Evolutionary conservation across 1,284 basidiomycete genomes (phyloP), one percentile per base, ranked within the genome.

Genomic region (Ganoderma lucidum): DNA sequence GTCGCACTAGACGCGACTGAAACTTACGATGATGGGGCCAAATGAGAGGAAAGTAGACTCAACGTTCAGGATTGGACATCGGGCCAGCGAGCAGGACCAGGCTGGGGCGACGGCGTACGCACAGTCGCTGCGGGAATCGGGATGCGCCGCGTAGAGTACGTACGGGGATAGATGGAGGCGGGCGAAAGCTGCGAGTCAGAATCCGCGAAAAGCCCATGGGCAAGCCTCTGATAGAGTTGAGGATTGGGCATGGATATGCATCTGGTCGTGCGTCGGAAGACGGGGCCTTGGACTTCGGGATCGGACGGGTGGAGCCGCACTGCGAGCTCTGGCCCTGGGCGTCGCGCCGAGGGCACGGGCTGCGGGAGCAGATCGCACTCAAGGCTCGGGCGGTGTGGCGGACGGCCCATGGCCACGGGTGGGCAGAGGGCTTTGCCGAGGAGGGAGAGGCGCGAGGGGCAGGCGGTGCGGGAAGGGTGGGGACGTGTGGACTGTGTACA

Each of bases 381-480:
- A 30, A 30, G 39, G n/a, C n/a, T 48, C 19, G n/a, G 44, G 19
- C 30, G 28, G 55, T 30, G 51, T 30, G 51, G 51, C 53, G 14
- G 56, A 39, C 35, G 56, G 56, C 35, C 35, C 35, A 35, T 35
- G 23, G 23, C 23, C 23, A 23, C 23, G 23, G 23, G 17, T 58
- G 56, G 56, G 56, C 56, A 59, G 35, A 59, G 56, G 56, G 56
- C 56, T 37, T n/a, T 37, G 56, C 35, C 56, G 32, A 39, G 8
- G 35, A 37, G 19, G 35, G 32, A n/a, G n/a, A 28, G 53, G 32
- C 32, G 55, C 55, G 17, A 35, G 55, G 55, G 6, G 53, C 30
- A 56, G 53, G 56, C 56, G 56, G 56, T 59, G 56, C 56, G 56
- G 56, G 56, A 59, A 37, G 56, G 56, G 39, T 56, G 30, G 53